Base-by-base conservation (phyloP, 2,329 filamentous ascomycete species). In the Fusarium haematococcum region DNA sequence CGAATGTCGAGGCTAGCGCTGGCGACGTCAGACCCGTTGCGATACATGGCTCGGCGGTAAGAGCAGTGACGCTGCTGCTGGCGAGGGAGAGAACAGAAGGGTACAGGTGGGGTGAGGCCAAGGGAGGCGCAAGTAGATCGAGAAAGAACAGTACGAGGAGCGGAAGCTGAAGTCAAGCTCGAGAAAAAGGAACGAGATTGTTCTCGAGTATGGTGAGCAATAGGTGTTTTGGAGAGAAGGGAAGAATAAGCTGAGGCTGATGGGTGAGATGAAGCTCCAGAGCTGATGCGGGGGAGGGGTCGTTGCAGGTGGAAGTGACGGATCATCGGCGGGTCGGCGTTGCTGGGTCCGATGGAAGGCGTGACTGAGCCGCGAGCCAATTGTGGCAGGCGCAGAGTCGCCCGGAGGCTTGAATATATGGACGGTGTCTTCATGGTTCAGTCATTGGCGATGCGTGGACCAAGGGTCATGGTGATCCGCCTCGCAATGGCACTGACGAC, bases 11-110 rank as follows among this genome's bases (percentile, higher is more conserved):
- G 78, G 66, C 72, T 78, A 25, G 73, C 70, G 27, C 75, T 77
- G 67, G 70, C 65, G 58, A 70, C 54, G 50, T 79, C 77, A 58
- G 67, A 64, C 58, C 69, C 77, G 70, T 79, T 79, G 63, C 77
- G 76, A 78, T 75, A 73, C 77, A 79, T 79, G 68, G 77, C 77
- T 77, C 77, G 76, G 45, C 77, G 75, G 75, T 78, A 79, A 50
- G 77, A 79, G 73, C 77, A 79, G 70, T 77, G 65, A 57, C 77
- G 77, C 62, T 75, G 71, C 69, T 78, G 77, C 35, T 72, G 77
- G 54, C 35, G 66, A 54, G 71, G 56, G 61, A 67, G 25, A 65
- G 69, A 64, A 52, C 54, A 54, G 50, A 33, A 41, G 41, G 69
- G 63, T 50, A 14, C 6, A 27, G 45, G 45, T 33, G 37, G 54